Evolutionary conservation across 306 rosid species (phyloP).

Genomic region (Trifolium fragiferum): DNA sequence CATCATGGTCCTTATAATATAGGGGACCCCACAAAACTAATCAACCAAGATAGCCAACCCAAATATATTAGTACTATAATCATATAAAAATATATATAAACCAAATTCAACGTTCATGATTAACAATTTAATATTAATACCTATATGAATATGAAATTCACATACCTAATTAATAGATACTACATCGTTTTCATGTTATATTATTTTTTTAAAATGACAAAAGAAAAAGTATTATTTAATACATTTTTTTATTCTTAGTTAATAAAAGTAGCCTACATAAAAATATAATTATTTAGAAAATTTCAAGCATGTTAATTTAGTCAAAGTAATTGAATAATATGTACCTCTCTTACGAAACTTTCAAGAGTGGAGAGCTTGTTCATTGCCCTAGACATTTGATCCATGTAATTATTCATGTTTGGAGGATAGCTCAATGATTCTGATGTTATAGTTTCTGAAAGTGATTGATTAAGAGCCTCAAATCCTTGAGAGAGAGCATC

Average conservation of each 20-base stretch:
- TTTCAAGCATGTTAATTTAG: conserved; percentile 6
- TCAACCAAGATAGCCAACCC: conserved; percentile 22
- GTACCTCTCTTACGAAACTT: conserved; percentile 92
- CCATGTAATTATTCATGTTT: conserved; percentile 92
- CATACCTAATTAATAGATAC: conserved; percentile 23
- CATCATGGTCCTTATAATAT: not conserved
- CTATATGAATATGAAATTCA: not conserved
- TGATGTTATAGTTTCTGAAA: conserved; percentile 73
- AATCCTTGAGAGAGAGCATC: conserved; percentile 90
- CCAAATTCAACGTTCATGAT: conserved; percentile 40
- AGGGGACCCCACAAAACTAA: conserved; percentile 60
- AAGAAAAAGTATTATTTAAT: not conserved
- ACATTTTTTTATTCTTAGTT: not conserved
- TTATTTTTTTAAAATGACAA: not conserved
- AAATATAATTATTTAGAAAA: not conserved
- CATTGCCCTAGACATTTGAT: conserved; percentile 93
- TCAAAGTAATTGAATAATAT: conserved; percentile 5
- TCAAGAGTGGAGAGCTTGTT: conserved; percentile 87
- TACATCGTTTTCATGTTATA: not conserved
- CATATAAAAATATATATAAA: not conserved
- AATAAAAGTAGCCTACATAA: not conserved
- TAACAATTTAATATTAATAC: not conserved
- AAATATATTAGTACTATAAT: too few relatives aligned
- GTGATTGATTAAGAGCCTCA: conserved; percentile 78
- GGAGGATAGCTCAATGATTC: conserved; percentile 79